Base-by-base conservation (phyloP, 371 early-diverging fungal species). In the Rhizopus arrhizus region DNA sequence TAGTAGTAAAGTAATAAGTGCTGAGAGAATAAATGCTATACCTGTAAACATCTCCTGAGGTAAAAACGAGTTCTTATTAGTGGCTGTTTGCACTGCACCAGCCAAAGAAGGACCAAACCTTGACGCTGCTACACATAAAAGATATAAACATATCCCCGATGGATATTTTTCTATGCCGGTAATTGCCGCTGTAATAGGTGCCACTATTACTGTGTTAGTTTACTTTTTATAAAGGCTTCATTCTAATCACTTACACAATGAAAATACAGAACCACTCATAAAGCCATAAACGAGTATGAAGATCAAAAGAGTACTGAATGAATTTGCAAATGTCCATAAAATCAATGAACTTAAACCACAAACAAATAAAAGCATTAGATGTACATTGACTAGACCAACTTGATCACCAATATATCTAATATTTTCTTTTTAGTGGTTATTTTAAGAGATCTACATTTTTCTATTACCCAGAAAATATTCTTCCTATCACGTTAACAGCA, bases 231-330 rank as follows among this genome's bases (percentile, higher is more conserved):
- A n/a, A 48, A 11, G 13, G 9, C 15, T 40, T 5, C 10, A 35
- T 47, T 42, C 32, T 11, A n/a, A 33, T 22, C 6, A 58, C 51
- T 61, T 73, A 69, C 73, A 33, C 34, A 73, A 52, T 15, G 74
- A 62, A 32, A 64, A 67, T 4, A 73, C 70, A 9, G 74, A 85
- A 6, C 88, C 90, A 22, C 85, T 77, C 51, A 83, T 77, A 36
- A 87, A 59, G 3, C 89, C 89, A 46, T 84, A 88, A 45, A 83
- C 45, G 15, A 85, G 40, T 13, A 82, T 74, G 58, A 87, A 87
- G 5, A 76, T 62, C 38, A 82, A 53, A 22, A 85, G 65, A 3
- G 76, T 68, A 0, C 70, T 66, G 43, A 79, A 79, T 12, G 69
- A 58, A 49, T 72, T 58, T 22, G 84, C 70, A 67, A 89, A 64